Conservation (phyloP, 805 yeast species). For the Myxozyma neotropica region DNA sequence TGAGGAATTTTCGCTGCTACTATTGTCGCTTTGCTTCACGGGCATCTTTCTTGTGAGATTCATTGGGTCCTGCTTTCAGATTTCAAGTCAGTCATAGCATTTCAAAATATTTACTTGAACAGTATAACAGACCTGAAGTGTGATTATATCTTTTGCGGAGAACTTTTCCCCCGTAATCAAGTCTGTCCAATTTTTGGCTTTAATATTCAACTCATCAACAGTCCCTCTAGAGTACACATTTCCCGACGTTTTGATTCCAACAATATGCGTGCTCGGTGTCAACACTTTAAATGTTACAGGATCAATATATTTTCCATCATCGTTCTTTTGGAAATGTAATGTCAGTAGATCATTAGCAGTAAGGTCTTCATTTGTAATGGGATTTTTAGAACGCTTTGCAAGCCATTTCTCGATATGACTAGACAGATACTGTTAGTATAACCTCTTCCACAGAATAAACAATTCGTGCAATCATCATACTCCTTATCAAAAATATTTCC, state of each 20-base stretch:
- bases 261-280: conserved; percentile 37
- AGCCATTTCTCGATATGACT: conserved; percentile 39
- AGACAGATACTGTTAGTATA: too few relatives aligned
- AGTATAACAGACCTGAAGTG: conserved; percentile 21
- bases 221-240: conserved; percentile 42
- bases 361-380: conserved; percentile 40
- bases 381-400: conserved; percentile 37
- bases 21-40: background rate
- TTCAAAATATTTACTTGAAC: too few relatives aligned
- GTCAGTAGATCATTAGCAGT: conserved; percentile 34
- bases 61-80: conserved; percentile 14
- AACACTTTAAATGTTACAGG: conserved; percentile 43
- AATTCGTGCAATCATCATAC: conserved; percentile 23
- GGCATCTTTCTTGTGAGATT: background rate
- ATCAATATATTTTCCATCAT: conserved; percentile 38
- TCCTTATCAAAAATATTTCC: conserved; percentile 42
- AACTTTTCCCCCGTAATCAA: conserved; percentile 41
- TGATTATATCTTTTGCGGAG: conserved; percentile 37
- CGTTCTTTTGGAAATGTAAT: conserved; percentile 37
- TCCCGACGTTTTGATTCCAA: conserved; percentile 39
- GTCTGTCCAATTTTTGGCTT: conserved; percentile 40
- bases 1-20: background rate
- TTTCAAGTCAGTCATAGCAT: too few relatives aligned
- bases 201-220: conserved; percentile 38
- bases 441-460: too few relatives aligned